Evolutionary conservation across 1,139 yeast genomes (phyloP), one percentile per base, ranked within the genome.

Genomic region (Suhomyces panamericanus): DNA sequence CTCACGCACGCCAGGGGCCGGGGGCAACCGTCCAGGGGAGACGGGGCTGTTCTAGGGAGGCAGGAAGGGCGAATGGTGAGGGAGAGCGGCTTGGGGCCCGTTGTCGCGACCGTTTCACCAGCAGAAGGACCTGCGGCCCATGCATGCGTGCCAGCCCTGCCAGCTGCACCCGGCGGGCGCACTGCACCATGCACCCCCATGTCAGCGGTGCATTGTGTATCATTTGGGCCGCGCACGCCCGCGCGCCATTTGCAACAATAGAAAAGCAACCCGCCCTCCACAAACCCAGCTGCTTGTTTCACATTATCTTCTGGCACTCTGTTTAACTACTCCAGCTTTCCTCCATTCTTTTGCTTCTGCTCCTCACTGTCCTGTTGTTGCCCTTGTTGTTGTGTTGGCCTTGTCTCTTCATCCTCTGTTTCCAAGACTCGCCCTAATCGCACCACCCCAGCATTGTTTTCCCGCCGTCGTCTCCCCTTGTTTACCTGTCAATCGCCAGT

Each of bases 191-290:
- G n/a, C 28, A 34, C 22, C 17, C 36, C 29, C 36, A 34, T 16
- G 29, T 34, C 36, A 34, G 29, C 28, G 29, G 17, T 26, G 35
- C 29, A 27, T 22, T 34, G 36, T 34, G 36, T 26, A 34, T 27
- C 24, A 22, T 15, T 34, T 34, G 29, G 29, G 15, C 8, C n/a
- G 20, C 29, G 29, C 36, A 34, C 36, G 36, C 13, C 35, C 27
- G 4, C 35, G 26, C 26, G 22, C 13, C 13, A 2, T 20, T 14
- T 7, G 24, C 24, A 15, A 14, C 15, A 32, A 12, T 11, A 32
- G 35, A 22, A 32, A 31, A 22, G 20, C 35, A 10, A 8, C n/a
- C 4, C 29, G n/a, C 29, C n/a, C n/a, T 26, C 29, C 29, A 11
- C 29, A 26, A 20, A 20, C 24, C 9, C 24, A 5, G 29, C n/a